Evolutionary conservation across 768 basidiomycete species (phyloP).

Genomic region (Xerocomellus chrysenteron): DNA sequence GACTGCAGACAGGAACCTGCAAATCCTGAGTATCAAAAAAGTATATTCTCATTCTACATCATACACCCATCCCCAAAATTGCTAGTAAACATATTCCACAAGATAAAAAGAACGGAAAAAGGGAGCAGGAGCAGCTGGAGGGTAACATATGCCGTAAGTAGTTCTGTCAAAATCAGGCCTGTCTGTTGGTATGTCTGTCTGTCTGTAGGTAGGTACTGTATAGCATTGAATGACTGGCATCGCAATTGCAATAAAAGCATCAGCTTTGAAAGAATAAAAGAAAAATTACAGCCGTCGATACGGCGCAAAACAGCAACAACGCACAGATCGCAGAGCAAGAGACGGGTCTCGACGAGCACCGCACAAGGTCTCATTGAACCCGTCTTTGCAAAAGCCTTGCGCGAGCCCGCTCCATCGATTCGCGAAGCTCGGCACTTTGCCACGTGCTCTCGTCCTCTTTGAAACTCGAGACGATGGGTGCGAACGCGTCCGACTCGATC

Average conservation of each 20-base stretch:
- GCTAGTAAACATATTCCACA: slow-evolving; percentile 1
- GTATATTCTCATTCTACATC: neutral
- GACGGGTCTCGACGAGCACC: neutral
- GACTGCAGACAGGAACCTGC: too few species aligned
- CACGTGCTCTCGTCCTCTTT: slow-evolving; percentile 51
- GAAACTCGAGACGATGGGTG: slow-evolving; percentile 23
- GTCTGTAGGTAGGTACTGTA: neutral
- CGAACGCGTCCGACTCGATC: slow-evolving; percentile 33
- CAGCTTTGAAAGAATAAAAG: neutral
- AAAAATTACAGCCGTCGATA: neutral
- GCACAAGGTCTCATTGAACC: slow-evolving; percentile 5
- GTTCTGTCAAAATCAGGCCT: neutral
- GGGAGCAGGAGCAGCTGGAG: neutral
- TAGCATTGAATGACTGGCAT: neutral
- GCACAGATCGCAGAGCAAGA: neutral
- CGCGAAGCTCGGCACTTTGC: slow-evolving; percentile 65
- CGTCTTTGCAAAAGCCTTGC: slow-evolving; percentile 30
- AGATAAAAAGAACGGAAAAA: neutral
- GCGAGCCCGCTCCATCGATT: slow-evolving; percentile 71
- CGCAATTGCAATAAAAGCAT: neutral
- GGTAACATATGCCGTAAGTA: slow-evolving; percentile 4
- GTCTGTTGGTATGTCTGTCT: neutral
- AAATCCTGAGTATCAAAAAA: neutral
- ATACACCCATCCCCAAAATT: slow-evolving; percentile 2
- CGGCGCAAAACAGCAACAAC: neutral